A percentile compares a stretch with the other conserved stretches of the same genome.
These are phyloP conservation scores for Saksenaea oblongispora DNA, from an alignment of 371 early-diverging fungal species.

Conservation along the genomic window DNA sequence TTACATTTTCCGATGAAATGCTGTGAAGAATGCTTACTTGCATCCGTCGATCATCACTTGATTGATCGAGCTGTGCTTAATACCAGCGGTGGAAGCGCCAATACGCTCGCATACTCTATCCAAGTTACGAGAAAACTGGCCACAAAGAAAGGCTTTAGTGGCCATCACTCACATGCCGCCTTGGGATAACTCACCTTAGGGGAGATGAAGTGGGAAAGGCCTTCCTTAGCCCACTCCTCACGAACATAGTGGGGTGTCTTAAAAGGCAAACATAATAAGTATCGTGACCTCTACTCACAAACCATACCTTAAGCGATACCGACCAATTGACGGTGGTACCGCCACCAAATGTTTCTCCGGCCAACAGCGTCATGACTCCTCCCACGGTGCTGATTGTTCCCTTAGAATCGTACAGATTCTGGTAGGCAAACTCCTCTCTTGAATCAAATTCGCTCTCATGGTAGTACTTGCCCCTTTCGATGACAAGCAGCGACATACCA, in stretches of 20 bases:
- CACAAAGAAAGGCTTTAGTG: background rate
- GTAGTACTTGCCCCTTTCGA: conserved; percentile 67
- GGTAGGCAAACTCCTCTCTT: conserved; percentile 41
- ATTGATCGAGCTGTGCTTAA: conserved; percentile 69
- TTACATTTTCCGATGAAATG: background rate
- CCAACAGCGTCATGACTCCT: conserved; percentile 34
- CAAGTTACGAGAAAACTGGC: conserved; percentile 36
- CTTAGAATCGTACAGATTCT: conserved; percentile 48
- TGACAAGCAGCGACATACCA: conserved; percentile 66
- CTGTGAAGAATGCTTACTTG: conserved; percentile 25
- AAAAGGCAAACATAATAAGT: background rate
- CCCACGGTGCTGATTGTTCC: conserved; percentile 31
- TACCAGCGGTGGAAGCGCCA: conserved; percentile 51
- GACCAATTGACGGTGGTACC: conserved; percentile 72
- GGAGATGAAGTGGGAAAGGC: conserved; percentile 59
- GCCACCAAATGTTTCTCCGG: conserved; percentile 58
- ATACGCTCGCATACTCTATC: conserved; percentile 58
- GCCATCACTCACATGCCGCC: background rate
- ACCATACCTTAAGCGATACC: conserved; percentile 63
- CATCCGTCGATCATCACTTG: conserved; percentile 63
- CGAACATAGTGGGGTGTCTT: conserved; percentile 62
- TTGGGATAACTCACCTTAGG: conserved; percentile 32
- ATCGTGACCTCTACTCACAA: no score
- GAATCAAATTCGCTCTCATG: conserved; percentile 52
- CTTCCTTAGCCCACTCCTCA: conserved; percentile 72